Base-by-base conservation (phyloP, 2,329 filamentous ascomycete genomes). In the Botrytis cinerea region DNA sequence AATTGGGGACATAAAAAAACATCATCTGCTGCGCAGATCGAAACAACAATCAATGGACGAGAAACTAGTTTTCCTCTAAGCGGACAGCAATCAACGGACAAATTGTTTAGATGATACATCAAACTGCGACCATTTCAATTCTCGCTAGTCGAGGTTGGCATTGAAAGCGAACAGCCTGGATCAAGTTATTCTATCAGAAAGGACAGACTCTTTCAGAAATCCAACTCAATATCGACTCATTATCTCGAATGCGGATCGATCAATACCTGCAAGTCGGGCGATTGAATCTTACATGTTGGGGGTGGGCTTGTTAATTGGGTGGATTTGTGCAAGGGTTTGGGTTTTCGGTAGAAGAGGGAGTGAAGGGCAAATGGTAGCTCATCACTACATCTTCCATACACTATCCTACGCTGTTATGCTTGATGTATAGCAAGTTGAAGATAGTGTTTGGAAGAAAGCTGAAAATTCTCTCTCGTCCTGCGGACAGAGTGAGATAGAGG, bases 351-450 rank as follows among this genome's bases (percentile, higher is more conserved):
- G 45, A 66, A 51, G 59, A 71, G 28, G 35, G 48, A 40, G n/a
- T 40, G 75, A 48, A 68, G 73, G 46, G 68, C 71, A 74, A 74
- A 74, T 71, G 76, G 76, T 78, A 80, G 78, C 70, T 79, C 78
- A 79, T 79, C 78, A 77, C 78, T 79, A 78, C 79, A 77, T 77
- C 78, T 79, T 76, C 77, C 9, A n/a, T 38, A n/a, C 40, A 48
- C 32, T 70, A 46, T 46, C 22, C 14, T 2, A 35, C 8, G 22
- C 32, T 38, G 8, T 63, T 25, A 38, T 46, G 35, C 59, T 63
- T 46, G 51, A 63, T 63, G 68, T 60, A 70, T 46, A 43, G 35
- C 20, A 43, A 46, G 18, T 43, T 35, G 14, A 25, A 38, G 54
- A 8, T 25, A 62, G 28, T 46, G 40, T 46, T 46, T 48, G 54